Conservation (phyloP, 371 early-diverging fungal genomes). For the Umbelopsis sp. region DNA sequence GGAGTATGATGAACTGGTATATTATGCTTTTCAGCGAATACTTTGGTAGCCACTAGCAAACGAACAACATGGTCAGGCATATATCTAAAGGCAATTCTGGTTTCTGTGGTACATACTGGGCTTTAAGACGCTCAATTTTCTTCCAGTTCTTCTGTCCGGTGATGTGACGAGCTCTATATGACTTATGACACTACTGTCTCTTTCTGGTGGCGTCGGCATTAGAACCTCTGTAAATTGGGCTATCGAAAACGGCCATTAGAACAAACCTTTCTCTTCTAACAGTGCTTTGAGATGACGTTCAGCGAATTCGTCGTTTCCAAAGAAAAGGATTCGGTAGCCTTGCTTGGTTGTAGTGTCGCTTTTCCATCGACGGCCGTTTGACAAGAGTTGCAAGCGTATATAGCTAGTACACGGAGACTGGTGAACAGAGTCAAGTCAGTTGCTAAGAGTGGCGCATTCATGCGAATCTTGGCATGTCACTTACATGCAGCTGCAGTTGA, state of each 20-base stretch:
- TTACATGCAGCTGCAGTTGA: neutral
- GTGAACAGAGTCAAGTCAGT: neutral
- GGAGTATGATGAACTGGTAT: slow-evolving; percentile 39
- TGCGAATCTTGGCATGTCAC: neutral
- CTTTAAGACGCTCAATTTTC: slow-evolving; percentile 41
- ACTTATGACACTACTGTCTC: slow-evolving; percentile 39
- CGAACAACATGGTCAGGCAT: neutral
- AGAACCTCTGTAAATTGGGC: neutral
- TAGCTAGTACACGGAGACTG: neutral
- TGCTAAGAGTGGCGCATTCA: neutral
- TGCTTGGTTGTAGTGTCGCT: neutral
- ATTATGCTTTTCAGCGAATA: slow-evolving; percentile 42
- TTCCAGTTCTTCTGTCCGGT: slow-evolving; percentile 55
- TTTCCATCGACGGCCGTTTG: neutral
- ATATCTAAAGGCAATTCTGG: neutral
- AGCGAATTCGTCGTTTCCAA: slow-evolving; percentile 87
- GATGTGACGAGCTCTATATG: slow-evolving; percentile 75
- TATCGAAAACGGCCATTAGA: neutral
- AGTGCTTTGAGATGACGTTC: slow-evolving; percentile 65
- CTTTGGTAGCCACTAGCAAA: slow-evolving; percentile 39
- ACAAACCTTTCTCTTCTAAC: slow-evolving; percentile 51
- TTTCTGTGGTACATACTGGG: slow-evolving; percentile 37
- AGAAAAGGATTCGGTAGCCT: slow-evolving; percentile 64
- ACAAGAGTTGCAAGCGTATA: neutral
- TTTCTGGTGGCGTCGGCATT: slow-evolving; percentile 7